Evolutionary conservation across 441 rosid genomes (phyloP).

Genomic region (Omphalea diandra): DNA sequence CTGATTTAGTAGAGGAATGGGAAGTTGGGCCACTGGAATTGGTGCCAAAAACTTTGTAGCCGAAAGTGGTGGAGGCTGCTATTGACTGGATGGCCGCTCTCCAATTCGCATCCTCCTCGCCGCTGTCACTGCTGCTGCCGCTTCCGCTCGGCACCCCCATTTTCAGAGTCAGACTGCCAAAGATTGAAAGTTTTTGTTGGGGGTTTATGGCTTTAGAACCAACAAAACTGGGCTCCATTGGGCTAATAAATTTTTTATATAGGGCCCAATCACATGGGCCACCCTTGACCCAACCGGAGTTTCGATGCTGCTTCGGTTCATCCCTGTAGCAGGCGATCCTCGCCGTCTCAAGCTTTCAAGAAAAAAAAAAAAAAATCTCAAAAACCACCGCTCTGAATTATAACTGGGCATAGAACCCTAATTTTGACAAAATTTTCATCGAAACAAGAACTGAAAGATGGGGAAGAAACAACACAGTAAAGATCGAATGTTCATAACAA

Average conservation of each 20-base stretch:
- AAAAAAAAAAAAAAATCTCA: not conserved
- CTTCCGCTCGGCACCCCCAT: slow-evolving; percentile 39
- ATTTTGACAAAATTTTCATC: not conserved
- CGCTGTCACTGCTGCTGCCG: slow-evolving; percentile 57
- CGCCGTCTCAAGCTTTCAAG: not conserved
- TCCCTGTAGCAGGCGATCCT: slow-evolving; percentile 11
- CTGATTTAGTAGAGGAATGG: slow-evolving; percentile 27
- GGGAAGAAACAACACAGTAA: slow-evolving; percentile 98
- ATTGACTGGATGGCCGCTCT: slow-evolving; percentile 73
- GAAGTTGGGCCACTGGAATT: slow-evolving; percentile 17
- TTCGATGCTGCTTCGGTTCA: slow-evolving; percentile 4
- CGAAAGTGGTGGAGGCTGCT: slow-evolving; percentile 50
- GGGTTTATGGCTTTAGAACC: not conserved
- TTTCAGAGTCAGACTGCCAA: not conserved
- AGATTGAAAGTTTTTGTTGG: too few species aligned
- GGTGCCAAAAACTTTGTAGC: slow-evolving; percentile 15
- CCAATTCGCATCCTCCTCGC: slow-evolving; percentile 76
- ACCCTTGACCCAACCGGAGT: not conserved
- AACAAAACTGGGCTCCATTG: not conserved
- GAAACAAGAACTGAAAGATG: slow-evolving; percentile 42
- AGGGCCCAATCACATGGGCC: not conserved
- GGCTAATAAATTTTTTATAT: too few species aligned
- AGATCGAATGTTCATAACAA: slow-evolving; percentile 88
- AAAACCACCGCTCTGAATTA: not conserved
- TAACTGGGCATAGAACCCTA: slow-evolving; percentile 17